Evolutionary conservation across 2,329 filamentous ascomycete genomes (phyloP).

Genomic region (Microdochium nivale): DNA sequence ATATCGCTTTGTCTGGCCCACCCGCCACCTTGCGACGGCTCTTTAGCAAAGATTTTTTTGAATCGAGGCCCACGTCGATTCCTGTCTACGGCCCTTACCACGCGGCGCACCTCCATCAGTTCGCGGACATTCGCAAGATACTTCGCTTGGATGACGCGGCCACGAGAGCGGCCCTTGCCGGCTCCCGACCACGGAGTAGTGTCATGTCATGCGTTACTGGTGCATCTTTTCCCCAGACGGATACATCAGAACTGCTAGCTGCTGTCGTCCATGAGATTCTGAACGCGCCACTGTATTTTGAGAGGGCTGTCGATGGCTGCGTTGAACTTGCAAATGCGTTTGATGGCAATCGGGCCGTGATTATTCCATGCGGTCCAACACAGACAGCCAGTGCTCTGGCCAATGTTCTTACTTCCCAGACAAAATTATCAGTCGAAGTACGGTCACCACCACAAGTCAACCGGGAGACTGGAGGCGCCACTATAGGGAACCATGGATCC

Average conservation of each 20-base stretch:
- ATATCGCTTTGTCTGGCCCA: conserved; percentile 45
- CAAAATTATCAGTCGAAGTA: conserved; percentile 32
- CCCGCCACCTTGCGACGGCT: conserved; percentile 38
- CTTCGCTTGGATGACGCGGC: conserved; percentile 31
- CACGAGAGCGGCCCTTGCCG: conserved; percentile 28
- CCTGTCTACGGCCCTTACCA: conserved; percentile 51
- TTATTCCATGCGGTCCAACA: conserved; percentile 42
- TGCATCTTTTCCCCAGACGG: conserved; percentile 27
- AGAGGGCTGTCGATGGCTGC: conserved; percentile 38
- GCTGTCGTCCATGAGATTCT: conserved; percentile 39
- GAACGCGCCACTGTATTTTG: conserved; percentile 38
- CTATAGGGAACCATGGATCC: conserved; percentile 38
- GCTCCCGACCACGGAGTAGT: conserved; percentile 33
- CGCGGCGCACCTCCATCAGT: conserved; percentile 41
- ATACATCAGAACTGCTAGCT: conserved; percentile 31
- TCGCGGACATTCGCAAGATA: conserved; percentile 33
- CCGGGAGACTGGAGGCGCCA: conserved; percentile 14
- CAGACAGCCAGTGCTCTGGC: conserved; percentile 38
- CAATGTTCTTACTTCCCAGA: conserved; percentile 30
- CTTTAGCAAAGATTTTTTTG: conserved; percentile 27
- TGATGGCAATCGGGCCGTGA: conserved; percentile 28
- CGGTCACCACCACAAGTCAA: conserved; percentile 24
- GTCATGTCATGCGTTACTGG: conserved; percentile 44
- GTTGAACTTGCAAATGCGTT: conserved; percentile 31
- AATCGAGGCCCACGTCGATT: conserved; percentile 34